Evolutionary conservation across 1,139 yeast genomes (phyloP), one percentile per base, ranked within the genome.

Genomic region (Torulaspora pretoriensis): DNA sequence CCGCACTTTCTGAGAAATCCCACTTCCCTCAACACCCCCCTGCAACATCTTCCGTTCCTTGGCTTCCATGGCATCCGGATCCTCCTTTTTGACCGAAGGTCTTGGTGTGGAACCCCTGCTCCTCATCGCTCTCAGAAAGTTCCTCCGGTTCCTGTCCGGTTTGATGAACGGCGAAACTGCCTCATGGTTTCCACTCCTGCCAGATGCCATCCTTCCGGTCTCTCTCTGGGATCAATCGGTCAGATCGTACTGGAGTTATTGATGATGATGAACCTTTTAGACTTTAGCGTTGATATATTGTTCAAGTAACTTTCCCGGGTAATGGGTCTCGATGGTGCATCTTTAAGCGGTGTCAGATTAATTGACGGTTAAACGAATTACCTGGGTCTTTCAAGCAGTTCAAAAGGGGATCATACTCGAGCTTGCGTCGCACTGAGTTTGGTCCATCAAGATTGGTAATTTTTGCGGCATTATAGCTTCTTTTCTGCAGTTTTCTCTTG

Each of bases 161-260:
- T 61, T 64, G 46, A 64, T 64, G 45, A 64, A 64, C 22, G 68
- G 68, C 25, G 67, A 63, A 2, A 60, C 61, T 38, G 56, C 52
- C 5, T 56, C 49, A 22, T 52, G 57, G 35, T 48, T 50, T 23
- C 49, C 48, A 28, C 40, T 41, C 34, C 51, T 48, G 35, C 48
- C 49, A 33, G 41, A 43, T 26, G 43, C 45, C 43, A 39, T 48
- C 16, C 38, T 32, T 9, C 19, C 17, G 16, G 19, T 12, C 10
- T 38, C 22, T 30, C 24, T 22, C 27, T 30, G 12, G 24, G 32
- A 19, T 29, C 10, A 16, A 14, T 14, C 19, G 19, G 16, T 10
- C 32, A 14, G 32, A 19, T 5, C 7, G 7, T 19, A 19, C 22
- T 19, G 22, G 3, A 7, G 7, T 19, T 19, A 19, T 4, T 5